Conservation (phyloP, 768 basidiomycete species). For the Tulasnella sp. region DNA sequence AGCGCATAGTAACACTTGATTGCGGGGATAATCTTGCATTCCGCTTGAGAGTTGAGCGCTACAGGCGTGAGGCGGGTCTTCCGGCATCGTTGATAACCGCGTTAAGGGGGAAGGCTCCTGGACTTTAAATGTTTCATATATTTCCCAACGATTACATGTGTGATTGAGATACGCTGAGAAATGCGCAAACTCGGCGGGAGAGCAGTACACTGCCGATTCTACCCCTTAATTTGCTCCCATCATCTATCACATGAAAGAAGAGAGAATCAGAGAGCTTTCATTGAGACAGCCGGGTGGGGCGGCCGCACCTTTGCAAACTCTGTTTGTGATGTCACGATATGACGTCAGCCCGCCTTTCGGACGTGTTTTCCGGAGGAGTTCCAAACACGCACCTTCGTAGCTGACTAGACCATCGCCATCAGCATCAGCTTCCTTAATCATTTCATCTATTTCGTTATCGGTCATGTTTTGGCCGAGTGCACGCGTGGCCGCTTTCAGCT, state of each 20-base stretch:
- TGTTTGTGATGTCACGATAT: constrained; percentile 41
- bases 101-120: too few relatives aligned
- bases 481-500: constrained; percentile 89
- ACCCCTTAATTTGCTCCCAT: constrained; percentile 64
- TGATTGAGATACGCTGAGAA: too few relatives aligned
- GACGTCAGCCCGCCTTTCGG: constrained; percentile 18
- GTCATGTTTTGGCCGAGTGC: constrained; percentile 88
- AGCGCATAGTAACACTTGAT: too few relatives aligned
- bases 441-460: constrained; percentile 88
- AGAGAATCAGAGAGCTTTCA: constrained; percentile 16
- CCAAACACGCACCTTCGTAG: constrained; percentile 61
- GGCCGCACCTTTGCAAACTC: constrained; percentile 73
- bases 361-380: not conserved
- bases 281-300: not conserved
- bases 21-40: too few relatives aligned
- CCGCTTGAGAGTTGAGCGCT: too few relatives aligned
- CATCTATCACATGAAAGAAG: constrained; percentile 53
- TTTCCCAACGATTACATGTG: too few relatives aligned
- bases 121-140: too few relatives aligned
- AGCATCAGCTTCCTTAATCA: constrained; percentile 95
- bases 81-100: too few relatives aligned
- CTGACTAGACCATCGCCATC: constrained; percentile 95
- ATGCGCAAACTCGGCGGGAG: not conserved
- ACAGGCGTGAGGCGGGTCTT: too few relatives aligned
- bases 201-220: not conserved